phyloP scores from a whole-genome alignment of 1,284 basidiomycete species.

The Naganishia albida region DNA sequence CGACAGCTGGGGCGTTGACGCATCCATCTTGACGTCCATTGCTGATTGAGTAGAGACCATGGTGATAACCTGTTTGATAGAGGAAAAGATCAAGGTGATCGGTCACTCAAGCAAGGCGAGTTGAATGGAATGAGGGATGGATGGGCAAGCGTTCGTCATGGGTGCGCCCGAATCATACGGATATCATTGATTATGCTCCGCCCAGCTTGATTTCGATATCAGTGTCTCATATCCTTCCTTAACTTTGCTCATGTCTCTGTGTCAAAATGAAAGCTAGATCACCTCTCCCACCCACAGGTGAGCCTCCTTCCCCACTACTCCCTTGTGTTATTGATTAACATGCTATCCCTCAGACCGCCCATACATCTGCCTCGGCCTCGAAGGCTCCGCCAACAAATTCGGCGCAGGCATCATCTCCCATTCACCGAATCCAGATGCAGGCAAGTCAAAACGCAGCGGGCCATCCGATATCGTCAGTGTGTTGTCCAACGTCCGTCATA shows the following conservation, averaged over 20 bases:
- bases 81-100: background rate
- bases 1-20: conserved; percentile 2
- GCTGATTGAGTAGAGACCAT: conserved; percentile 22
- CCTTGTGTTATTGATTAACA: background rate
- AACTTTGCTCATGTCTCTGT: background rate
- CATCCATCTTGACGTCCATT: conserved; percentile 17
- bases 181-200: background rate
- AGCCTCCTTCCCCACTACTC: background rate
- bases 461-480: conserved; percentile 56
- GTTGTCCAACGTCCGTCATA: conserved; percentile 86
- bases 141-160: conserved; percentile 30
- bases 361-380: conserved; percentile 69
- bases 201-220: too few relatives aligned
- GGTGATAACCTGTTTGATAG: background rate
- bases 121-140: background rate
- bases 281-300: conserved; percentile 29
- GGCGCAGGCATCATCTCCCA: conserved; percentile 95
- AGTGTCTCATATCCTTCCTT: background rate
- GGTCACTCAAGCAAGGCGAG: background rate
- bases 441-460: conserved; percentile 56
- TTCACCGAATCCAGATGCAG: conserved; percentile 50
- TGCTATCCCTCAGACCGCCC: conserved; percentile 34
- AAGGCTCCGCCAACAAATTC: conserved; percentile 96
- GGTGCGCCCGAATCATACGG: conserved; percentile 1
- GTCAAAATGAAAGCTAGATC: background rate